These are phyloP conservation scores for Conticribra weissflogii DNA, from an alignment of 108 stramenopile genomes.

Conservation along the genomic window DNA sequence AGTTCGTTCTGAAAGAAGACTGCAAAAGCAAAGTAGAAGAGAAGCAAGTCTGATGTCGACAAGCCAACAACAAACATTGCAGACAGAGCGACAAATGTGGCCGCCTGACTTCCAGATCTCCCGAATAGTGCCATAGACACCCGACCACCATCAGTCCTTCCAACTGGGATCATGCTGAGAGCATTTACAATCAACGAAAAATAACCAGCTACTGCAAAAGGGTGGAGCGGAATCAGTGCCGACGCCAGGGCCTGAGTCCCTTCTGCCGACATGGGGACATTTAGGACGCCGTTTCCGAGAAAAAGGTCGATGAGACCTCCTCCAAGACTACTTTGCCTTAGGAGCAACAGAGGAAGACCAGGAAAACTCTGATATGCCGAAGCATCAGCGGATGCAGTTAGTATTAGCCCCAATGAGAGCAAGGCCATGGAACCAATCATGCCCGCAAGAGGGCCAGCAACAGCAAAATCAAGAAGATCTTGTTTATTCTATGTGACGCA, in stretches of 20 bases:
- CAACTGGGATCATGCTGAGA: constrained; percentile 68
- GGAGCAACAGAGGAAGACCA: constrained; percentile 67
- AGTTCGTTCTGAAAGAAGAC: constrained; percentile 75
- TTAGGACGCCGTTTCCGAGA: constrained; percentile 66
- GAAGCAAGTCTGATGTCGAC: constrained; percentile 67
- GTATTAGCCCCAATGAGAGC: constrained; percentile 56
- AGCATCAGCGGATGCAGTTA: constrained; percentile 63
- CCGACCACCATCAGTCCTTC: constrained; percentile 86
- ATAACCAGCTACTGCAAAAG: constrained; percentile 82
- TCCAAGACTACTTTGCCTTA: constrained; percentile 79
- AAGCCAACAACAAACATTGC: constrained; percentile 55
- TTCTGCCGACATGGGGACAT: constrained; percentile 70
- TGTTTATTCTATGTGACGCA: constrained; percentile 48
- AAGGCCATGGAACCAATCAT: constrained; percentile 65
- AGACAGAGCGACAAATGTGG: constrained; percentile 56
- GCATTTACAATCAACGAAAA: constrained; percentile 80
- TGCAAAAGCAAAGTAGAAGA: constrained; percentile 78
- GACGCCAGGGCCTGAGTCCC: constrained; percentile 57
- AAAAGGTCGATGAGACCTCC: constrained; percentile 75
- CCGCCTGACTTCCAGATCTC: constrained; percentile 54
- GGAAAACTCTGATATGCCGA: constrained; percentile 57
- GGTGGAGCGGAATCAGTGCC: constrained; percentile 75
- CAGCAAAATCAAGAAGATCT: constrained; percentile 76
- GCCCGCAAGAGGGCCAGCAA: constrained; percentile 75
- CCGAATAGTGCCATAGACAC: constrained; percentile 77